These are phyloP conservation scores for Monosporozyma siamensis DNA, from an alignment of 805 yeast genomes.

Conservation along the genomic window DNA sequence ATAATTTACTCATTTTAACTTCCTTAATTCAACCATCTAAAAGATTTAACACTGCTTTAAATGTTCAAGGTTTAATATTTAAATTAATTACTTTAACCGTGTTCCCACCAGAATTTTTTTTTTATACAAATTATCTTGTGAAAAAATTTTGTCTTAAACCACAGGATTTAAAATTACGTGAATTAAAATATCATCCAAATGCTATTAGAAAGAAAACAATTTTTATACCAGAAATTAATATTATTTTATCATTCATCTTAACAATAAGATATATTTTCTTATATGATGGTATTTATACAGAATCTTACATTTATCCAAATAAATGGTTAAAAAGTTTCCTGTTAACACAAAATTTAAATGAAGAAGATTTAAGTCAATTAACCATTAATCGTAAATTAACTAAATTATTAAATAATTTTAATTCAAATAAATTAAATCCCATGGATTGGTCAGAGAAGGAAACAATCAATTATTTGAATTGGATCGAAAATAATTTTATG, in stretches of 20 bases:
- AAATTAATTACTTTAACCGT: constrained; percentile 13
- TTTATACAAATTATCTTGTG: constrained; percentile 13
- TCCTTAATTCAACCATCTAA: not conserved
- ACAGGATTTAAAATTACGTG: not conserved
- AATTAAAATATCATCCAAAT: not conserved
- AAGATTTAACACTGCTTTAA: constrained; percentile 9
- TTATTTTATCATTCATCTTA: constrained; percentile 17
- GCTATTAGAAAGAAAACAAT: not conserved
- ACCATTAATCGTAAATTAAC: constrained; percentile 5
- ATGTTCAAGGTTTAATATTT: constrained; percentile 15
- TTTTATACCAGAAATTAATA: constrained; percentile 15
- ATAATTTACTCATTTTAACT: not conserved
- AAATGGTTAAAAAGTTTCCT: constrained; percentile 6
- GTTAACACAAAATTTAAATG: not conserved
- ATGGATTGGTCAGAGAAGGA: constrained; percentile 15
- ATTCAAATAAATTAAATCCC: constrained; percentile 1
- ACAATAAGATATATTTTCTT: constrained; percentile 16
- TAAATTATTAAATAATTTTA: constrained; percentile 1
- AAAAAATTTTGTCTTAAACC: not conserved
- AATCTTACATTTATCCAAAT: constrained; percentile 9
- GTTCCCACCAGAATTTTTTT: constrained; percentile 23
- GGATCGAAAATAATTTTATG: constrained; percentile 22
- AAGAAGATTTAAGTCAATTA: constrained; percentile 2
- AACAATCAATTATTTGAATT: constrained; percentile 19
- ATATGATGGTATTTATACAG: constrained; percentile 10